These are phyloP conservation scores for Penicillium italicum DNA, from an alignment of 2,329 filamentous ascomycete species.

Conservation along the genomic window DNA sequence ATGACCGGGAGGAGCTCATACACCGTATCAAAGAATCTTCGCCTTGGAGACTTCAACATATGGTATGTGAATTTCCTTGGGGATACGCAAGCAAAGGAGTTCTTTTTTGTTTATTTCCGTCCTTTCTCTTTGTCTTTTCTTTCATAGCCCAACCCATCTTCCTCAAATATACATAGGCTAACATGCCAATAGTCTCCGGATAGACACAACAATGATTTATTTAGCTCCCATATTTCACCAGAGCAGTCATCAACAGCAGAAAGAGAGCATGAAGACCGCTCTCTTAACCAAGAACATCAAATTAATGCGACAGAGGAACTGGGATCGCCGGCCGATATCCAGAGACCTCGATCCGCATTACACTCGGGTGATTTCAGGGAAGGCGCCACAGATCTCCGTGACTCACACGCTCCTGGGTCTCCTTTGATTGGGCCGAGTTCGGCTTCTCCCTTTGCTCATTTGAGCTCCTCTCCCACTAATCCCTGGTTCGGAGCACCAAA, in stretches of 20 bases:
- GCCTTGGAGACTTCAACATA: conserved; percentile 65
- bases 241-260: conserved; percentile 19
- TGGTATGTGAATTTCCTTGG: conserved; percentile 44
- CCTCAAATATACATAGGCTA: background rate
- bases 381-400: conserved; percentile 28
- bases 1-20: conserved; percentile 74
- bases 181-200: conserved; percentile 12
- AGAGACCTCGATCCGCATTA: conserved; percentile 72
- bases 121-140: background rate
- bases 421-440: conserved; percentile 18
- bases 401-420: conserved; percentile 23
- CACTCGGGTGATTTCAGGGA: conserved; percentile 62
- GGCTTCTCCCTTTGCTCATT: conserved; percentile 14
- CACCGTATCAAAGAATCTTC: conserved; percentile 79
- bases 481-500: conserved; percentile 51
- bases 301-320: conserved; percentile 44
- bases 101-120: background rate
- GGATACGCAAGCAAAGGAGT: background rate
- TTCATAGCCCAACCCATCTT: background rate
- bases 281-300: conserved; percentile 24
- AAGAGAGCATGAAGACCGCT: conserved; percentile 14
- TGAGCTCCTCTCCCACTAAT: conserved; percentile 52
- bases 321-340: conserved; percentile 62
- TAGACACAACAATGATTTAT: conserved; percentile 1
- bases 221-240: conserved; percentile 27